Evolutionary conservation across 371 early-diverging fungal species (phyloP), one percentile per base, ranked within the genome.

Genomic region (Mortierella polycephala): DNA sequence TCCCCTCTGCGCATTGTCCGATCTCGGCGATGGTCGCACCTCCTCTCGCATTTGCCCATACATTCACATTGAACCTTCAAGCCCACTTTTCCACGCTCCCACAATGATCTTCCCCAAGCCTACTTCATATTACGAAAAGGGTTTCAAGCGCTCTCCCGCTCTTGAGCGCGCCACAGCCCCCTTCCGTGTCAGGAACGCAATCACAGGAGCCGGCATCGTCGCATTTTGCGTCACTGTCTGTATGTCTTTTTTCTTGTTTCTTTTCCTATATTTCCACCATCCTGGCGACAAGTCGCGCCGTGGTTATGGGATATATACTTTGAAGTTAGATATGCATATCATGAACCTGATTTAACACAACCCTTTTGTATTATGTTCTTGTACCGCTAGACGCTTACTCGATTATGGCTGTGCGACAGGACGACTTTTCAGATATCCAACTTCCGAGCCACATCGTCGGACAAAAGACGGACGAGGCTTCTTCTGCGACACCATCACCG

Each of bases 91-190:
- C 30, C 4, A 30, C 30, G 30, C 30, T 30, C 30, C 54, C 30
- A 57, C 20, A 37, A 76, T 76, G 79, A 64, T 77, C 69, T 77
- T 77, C 69, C 79, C 79, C 18, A 77, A 77, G 67, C 79, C 79
- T 0, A 77, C 72, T 1, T 72, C 79, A 37, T 77, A 77, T 56
- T 77, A 77, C 62, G 72, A 77, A 42, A 52, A 72, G 39, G 79
- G 79, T 57, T 77, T 77, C 73, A 71, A 65, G 66, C 79, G 79
- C 55, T 77, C 79, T 1, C 69, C 69, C 23, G 79, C 79, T 1
- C 72, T 77, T 11, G 79, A 77, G 59, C 79, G 79, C 39, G 79
- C 79, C 30, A 67, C 79, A 6, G 79, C 79, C 0, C 79, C 79
- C 12, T 77, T 72, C 69, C 79, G 79, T 55, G 66, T 77, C 62